Conservation (phyloP, 495 filamentous ascomycete genomes). For the Hypoxylon fragiforme region DNA sequence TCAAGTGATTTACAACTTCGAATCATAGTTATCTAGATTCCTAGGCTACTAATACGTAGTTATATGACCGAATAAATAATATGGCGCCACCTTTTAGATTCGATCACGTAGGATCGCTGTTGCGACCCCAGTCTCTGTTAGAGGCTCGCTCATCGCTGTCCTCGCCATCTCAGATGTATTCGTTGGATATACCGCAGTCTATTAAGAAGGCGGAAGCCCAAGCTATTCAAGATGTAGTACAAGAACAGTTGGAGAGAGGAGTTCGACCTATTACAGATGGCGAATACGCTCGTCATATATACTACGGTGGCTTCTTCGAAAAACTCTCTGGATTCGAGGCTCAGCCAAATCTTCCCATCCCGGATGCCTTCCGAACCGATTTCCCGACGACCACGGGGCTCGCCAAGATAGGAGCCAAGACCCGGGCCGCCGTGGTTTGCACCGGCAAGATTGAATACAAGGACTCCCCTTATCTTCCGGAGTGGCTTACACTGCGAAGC, state of each 20-base stretch:
- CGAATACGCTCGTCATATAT: conserved; percentile 70
- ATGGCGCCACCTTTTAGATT: conserved; percentile 73
- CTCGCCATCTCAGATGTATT: conserved; percentile 41
- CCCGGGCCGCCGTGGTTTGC: conserved; percentile 71
- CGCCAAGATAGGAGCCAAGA: conserved; percentile 47
- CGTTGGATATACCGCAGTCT: conserved; percentile 50
- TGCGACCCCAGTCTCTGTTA: conserved; percentile 70
- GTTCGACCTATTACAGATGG: conserved; percentile 72
- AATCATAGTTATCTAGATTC: too few relatives aligned
- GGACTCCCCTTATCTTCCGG: conserved; percentile 67
- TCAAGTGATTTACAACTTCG: too few relatives aligned
- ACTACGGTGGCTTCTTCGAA: conserved; percentile 73
- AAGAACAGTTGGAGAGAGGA: conserved; percentile 65
- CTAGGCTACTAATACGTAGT: too few relatives aligned
- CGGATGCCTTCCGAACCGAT: conserved; percentile 42
- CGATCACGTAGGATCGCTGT: conserved; percentile 80
- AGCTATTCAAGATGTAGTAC: conserved; percentile 66
- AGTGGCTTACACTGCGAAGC: conserved; percentile 66
- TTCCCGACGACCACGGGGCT: conserved; percentile 44
- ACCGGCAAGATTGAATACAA: conserved; percentile 73
- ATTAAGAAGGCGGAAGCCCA: conserved; percentile 60
- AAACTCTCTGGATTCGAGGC: conserved; percentile 57
- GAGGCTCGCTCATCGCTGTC: conserved; percentile 50
- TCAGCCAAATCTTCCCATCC: conserved; percentile 43
- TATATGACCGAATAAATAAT: too few relatives aligned